Conservation (phyloP, 2,329 filamentous ascomycete species). For the Colletotrichum salicis region DNA sequence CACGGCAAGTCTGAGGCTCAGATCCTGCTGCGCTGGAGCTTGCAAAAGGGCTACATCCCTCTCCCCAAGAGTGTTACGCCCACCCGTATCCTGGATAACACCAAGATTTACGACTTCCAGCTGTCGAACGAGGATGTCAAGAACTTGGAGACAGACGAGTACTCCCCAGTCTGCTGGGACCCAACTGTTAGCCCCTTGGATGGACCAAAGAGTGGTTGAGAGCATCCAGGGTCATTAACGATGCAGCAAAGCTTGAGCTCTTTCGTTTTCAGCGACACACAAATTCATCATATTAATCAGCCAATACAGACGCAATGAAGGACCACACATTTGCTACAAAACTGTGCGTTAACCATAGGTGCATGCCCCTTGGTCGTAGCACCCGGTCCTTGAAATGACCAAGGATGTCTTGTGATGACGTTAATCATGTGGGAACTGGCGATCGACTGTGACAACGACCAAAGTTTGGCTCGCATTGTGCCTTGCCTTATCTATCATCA, state of each 20-base stretch:
- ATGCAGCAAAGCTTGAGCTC: background rate
- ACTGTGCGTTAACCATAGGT: background rate
- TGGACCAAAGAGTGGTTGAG: constrained; percentile 34
- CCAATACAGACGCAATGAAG: background rate
- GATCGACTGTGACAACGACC: too few relatives aligned
- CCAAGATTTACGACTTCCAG: constrained; percentile 65
- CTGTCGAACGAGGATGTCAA: constrained; percentile 63
- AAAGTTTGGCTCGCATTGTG: too few relatives aligned
- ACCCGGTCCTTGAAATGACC: background rate
- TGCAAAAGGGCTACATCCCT: constrained; percentile 81
- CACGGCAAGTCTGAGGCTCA: constrained; percentile 80
- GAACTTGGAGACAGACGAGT: constrained; percentile 60
- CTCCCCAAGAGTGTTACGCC: constrained; percentile 79
- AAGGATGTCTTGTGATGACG: background rate
- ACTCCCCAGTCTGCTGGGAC: constrained; percentile 67
- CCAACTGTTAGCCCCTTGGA: constrained; percentile 61
- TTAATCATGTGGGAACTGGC: too few relatives aligned
- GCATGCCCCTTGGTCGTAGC: background rate
- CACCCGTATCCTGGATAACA: constrained; percentile 73
- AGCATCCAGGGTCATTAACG: background rate
- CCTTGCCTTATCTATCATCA: too few relatives aligned
- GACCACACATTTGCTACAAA: background rate
- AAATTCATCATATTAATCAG: background rate
- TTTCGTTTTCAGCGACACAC: background rate
- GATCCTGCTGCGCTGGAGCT: constrained; percentile 81